Evolutionary conservation across 805 yeast species (phyloP).

Genomic region (Pichia eremophila): DNA sequence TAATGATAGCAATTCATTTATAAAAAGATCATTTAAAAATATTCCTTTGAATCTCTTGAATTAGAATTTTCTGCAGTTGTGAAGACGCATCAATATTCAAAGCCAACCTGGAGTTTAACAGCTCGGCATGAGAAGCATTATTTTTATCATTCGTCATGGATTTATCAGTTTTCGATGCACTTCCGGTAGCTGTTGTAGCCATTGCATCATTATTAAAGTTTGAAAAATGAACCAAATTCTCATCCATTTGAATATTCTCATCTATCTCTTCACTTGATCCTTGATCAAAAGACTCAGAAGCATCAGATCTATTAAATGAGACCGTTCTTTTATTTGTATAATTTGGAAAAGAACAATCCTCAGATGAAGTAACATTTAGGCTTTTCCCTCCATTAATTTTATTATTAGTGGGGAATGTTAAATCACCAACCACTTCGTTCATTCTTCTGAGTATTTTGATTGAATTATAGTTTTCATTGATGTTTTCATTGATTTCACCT

Average conservation of each 20-base stretch:
- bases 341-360: too few relatives aligned
- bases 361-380: too few relatives aligned
- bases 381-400: background rate
- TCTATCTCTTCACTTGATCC: background rate
- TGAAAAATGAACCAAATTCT: background rate
- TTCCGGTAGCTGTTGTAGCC: too few relatives aligned
- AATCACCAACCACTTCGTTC: background rate
- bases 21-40: constrained; percentile 5
- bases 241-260: background rate
- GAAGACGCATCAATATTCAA: constrained; percentile 9
- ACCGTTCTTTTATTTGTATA: too few relatives aligned
- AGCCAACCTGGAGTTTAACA: constrained; percentile 3
- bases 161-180: background rate
- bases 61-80: constrained; percentile 9
- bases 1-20: background rate
- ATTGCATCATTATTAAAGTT: background rate
- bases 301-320: background rate
- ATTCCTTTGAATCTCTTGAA: constrained; percentile 13
- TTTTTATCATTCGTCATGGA: background rate
- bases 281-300: background rate
- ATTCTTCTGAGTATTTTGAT: background rate
- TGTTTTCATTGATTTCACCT: background rate
- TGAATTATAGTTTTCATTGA: background rate
- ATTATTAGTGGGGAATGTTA: background rate
- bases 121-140: background rate